These are phyloP conservation scores for Tilletia walkeri DNA, from an alignment of 1,284 basidiomycete genomes.

Conservation along the genomic window DNA sequence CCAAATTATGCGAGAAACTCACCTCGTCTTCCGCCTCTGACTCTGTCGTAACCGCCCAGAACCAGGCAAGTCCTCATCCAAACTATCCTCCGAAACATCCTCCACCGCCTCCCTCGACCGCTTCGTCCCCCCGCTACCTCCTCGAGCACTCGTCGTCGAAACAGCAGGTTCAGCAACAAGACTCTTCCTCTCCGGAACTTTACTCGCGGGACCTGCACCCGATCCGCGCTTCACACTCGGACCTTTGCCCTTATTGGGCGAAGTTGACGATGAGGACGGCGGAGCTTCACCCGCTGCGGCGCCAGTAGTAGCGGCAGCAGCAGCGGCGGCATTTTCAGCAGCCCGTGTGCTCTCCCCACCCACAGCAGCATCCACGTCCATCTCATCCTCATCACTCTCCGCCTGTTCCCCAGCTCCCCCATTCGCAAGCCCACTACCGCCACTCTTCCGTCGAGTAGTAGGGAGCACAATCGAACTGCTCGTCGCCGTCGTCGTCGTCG, in stretches of 20 bases:
- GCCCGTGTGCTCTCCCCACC: background rate
- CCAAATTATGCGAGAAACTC: background rate
- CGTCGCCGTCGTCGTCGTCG: background rate
- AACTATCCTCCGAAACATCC: background rate
- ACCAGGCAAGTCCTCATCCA: background rate
- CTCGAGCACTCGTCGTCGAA: background rate
- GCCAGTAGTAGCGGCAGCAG: background rate
- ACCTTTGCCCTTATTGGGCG: conserved; percentile 4
- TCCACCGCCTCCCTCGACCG: background rate
- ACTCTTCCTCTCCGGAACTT: conserved; percentile 10
- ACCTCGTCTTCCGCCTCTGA: background rate
- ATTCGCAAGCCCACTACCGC: background rate
- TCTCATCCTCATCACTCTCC: conserved; percentile 12
- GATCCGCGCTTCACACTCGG: background rate
- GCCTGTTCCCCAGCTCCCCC: background rate
- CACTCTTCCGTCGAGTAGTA: background rate
- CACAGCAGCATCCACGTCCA: conserved; percentile 12
- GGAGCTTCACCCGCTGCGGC: background rate
- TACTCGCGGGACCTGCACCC: background rate
- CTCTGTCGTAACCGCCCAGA: background rate
- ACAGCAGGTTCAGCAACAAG: background rate
- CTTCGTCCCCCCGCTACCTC: background rate
- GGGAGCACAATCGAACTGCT: background rate
- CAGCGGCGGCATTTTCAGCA: background rate
- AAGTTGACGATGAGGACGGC: background rate